Conservation (phyloP, 345 rosid genomes). For the Camelina hispida region DNA sequence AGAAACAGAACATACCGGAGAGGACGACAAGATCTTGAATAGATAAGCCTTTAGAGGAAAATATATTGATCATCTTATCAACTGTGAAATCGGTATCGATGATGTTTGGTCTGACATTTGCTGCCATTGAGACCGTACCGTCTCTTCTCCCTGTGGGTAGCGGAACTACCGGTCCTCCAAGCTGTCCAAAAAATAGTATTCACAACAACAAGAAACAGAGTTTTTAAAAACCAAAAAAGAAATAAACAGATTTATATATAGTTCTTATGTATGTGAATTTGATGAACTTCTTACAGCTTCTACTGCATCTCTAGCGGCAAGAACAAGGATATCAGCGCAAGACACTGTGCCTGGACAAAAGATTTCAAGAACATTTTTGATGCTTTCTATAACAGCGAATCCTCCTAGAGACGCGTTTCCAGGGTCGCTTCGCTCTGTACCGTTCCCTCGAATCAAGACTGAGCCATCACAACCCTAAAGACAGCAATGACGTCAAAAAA, state of each 20-base stretch:
- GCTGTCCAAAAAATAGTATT: slow-evolving; percentile 40
- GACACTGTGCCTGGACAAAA: slow-evolving; percentile 74
- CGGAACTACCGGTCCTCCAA: slow-evolving; percentile 67
- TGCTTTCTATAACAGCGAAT: slow-evolving; percentile 65
- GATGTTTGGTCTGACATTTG: slow-evolving; percentile 69
- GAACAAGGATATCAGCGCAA: slow-evolving; percentile 71
- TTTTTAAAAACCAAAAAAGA: neutral
- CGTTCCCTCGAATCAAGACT: slow-evolving; percentile 77
- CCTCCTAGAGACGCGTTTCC: slow-evolving; percentile 82
- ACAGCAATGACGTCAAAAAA: neutral
- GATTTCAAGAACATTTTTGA: slow-evolving; percentile 68
- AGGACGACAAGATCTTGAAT: slow-evolving; percentile 66
- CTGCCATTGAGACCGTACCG: slow-evolving; percentile 58
- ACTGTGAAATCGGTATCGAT: slow-evolving; percentile 73
- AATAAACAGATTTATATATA: neutral
- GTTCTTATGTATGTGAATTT: neutral
- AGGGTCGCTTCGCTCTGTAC: slow-evolving; percentile 81
- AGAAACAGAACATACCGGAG: slow-evolving; percentile 57
- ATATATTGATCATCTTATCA: slow-evolving; percentile 62
- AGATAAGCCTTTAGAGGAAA: slow-evolving; percentile 74
- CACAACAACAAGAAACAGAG: slow-evolving; percentile 31
- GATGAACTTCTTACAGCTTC: slow-evolving; percentile 51
- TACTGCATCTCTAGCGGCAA: slow-evolving; percentile 85
- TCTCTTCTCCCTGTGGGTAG: slow-evolving; percentile 80
- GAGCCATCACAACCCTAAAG: slow-evolving; percentile 90